Conservation (phyloP, 2,329 filamentous ascomycete genomes). For the Cadophora sp. region DNA sequence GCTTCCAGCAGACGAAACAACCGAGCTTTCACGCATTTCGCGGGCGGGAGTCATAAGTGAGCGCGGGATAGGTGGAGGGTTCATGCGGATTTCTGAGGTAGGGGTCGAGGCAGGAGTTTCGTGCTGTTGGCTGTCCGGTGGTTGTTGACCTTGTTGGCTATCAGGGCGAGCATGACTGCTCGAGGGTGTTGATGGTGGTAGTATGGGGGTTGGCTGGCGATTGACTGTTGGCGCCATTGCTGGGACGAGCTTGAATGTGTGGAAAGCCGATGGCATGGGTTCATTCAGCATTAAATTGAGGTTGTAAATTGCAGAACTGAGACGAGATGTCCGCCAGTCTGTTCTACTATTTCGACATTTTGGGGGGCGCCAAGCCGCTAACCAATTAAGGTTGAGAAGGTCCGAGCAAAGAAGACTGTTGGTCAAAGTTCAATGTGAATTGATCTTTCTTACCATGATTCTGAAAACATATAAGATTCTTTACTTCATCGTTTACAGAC, state of each 20-base stretch:
- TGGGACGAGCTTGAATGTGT: constrained; percentile 43
- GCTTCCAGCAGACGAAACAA: constrained; percentile 38
- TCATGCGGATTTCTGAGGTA: constrained; percentile 40
- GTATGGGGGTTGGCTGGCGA: constrained; percentile 36
- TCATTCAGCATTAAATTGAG: constrained; percentile 19
- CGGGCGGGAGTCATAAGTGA: constrained; percentile 41
- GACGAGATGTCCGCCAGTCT: not conserved
- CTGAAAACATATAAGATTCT: no score
- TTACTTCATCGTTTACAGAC: no score
- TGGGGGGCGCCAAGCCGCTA: not conserved
- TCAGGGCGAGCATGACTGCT: constrained; percentile 33
- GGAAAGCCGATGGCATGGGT: constrained; percentile 40
- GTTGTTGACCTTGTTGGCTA: constrained; percentile 25
- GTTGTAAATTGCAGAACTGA: not conserved
- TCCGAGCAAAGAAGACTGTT: no score
- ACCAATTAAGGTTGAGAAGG: no score
- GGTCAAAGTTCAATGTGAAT: no score
- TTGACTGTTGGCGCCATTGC: constrained; percentile 38
- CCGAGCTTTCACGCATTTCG: constrained; percentile 43
- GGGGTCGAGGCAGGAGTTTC: constrained; percentile 37
- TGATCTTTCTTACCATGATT: no score
- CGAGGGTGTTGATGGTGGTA: constrained; percentile 39
- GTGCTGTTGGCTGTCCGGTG: constrained; percentile 29
- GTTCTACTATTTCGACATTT: constrained; percentile 4
- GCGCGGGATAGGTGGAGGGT: constrained; percentile 42